These are phyloP conservation scores for Rosellinia necatrix DNA, from an alignment of 2,329 filamentous ascomycete species.

Conservation along the genomic window DNA sequence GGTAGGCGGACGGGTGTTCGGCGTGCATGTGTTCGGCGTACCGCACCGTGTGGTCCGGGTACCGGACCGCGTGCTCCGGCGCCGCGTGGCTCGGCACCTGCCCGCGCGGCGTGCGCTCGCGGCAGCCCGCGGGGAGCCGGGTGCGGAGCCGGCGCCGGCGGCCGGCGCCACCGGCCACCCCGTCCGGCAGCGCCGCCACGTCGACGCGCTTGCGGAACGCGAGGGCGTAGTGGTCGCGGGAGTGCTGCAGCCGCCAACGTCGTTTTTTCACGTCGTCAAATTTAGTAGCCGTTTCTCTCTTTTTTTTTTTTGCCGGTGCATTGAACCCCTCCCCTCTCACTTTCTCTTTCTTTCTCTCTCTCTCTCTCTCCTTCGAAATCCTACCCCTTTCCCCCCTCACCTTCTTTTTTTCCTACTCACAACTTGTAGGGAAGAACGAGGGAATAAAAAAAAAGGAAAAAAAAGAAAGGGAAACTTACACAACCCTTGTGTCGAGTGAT, in stretches of 20 bases:
- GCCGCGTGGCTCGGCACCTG: neutral
- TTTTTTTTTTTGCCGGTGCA: no score
- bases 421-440: no score
- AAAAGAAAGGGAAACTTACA: constrained; percentile 21
- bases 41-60: neutral
- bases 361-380: neutral
- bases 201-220: constrained; percentile 27
- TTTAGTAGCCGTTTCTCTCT: no score
- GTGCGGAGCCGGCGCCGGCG: neutral
- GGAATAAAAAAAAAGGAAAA: neutral
- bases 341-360: no score
- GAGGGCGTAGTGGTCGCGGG: constrained; percentile 29
- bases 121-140: constrained; percentile 1
- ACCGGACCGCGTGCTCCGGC: neutral
- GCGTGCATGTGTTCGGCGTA: no score
- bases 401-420: neutral
- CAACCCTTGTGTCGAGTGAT: constrained; percentile 26
- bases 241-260: no score
- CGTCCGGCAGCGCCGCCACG: constrained; percentile 17
- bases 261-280: neutral
- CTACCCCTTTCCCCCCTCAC: neutral
- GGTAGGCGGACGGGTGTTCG: no score
- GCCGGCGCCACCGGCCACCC: constrained; percentile 18
- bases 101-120: neutral
- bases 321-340: no score